A percentile compares a stretch with the other conserved stretches of the same genome.
phyloP scores from a whole-genome alignment of 176 grass and related monocot genomes.

The Hordeum marinum region DNA sequence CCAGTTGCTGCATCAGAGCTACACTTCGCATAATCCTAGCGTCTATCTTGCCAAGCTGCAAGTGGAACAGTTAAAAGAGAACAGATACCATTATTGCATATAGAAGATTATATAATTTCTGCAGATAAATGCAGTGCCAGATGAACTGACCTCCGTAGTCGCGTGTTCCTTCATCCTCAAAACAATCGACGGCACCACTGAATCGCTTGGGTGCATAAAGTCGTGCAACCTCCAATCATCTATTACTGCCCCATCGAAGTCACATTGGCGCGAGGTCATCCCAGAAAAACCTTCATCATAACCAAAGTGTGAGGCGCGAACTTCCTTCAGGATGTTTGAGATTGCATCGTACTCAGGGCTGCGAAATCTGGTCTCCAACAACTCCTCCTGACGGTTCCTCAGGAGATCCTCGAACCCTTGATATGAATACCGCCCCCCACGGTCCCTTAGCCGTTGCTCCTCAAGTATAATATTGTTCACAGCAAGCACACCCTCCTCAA shows the following conservation, averaged over 20 bases:
- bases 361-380: slow-evolving; percentile 34
- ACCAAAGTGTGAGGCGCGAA: slow-evolving; percentile 45
- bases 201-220: slow-evolving; percentile 58
- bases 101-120: background rate
- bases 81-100: slow-evolving; percentile 14
- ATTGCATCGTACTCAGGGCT: slow-evolving; percentile 62
- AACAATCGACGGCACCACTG: slow-evolving; percentile 40
- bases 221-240: slow-evolving; percentile 69
- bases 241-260: slow-evolving; percentile 49
- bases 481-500: slow-evolving; percentile 52
- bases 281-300: slow-evolving; percentile 59
- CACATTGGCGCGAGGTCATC: slow-evolving; percentile 41
- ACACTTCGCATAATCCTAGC: slow-evolving; percentile 70
- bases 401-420: slow-evolving; percentile 62
- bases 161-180: slow-evolving; percentile 57
- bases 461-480: slow-evolving; percentile 52
- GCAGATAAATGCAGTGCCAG: background rate
- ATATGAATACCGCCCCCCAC: slow-evolving; percentile 32
- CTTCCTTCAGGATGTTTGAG: slow-evolving; percentile 67
- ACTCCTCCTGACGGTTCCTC: slow-evolving; percentile 61
- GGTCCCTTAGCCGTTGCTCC: slow-evolving; percentile 61
- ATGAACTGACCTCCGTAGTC: slow-evolving; percentile 48
- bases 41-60: slow-evolving; percentile 84
- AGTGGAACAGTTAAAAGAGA: slow-evolving; percentile 1
- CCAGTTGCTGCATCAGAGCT: slow-evolving; percentile 51